Conservation (phyloP, 495 filamentous ascomycete species). For the Penicillium arizonense region DNA sequence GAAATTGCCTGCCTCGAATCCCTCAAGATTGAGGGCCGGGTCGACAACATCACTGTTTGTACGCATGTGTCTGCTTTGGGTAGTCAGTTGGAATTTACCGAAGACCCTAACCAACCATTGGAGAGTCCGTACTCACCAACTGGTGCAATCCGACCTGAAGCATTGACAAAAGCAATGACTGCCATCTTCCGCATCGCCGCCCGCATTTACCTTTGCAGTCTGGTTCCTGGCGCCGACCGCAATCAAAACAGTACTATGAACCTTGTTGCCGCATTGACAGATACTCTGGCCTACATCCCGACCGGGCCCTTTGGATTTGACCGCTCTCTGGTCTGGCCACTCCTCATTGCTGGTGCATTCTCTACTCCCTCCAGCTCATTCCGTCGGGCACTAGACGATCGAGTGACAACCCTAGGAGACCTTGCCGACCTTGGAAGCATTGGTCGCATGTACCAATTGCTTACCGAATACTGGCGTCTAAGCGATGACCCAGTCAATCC, state of each 20-base stretch:
- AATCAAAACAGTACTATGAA: slow-evolving; percentile 65
- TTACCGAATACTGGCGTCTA: slow-evolving; percentile 80
- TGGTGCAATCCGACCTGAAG: slow-evolving; percentile 75
- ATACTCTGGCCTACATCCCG: slow-evolving; percentile 74
- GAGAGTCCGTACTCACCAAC: slow-evolving; percentile 52
- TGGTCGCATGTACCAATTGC: slow-evolving; percentile 73
- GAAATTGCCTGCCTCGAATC: slow-evolving; percentile 95
- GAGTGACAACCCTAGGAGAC: slow-evolving; percentile 70
- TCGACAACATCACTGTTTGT: slow-evolving; percentile 79
- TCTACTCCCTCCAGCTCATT: slow-evolving; percentile 69
- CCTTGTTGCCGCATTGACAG: slow-evolving; percentile 71
- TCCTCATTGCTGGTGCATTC: slow-evolving; percentile 78
- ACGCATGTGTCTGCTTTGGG: slow-evolving; percentile 79
- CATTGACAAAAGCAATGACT: slow-evolving; percentile 82
- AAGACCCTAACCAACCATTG: slow-evolving; percentile 55
- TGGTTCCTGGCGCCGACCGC: slow-evolving; percentile 84
- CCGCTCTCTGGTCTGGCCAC: slow-evolving; percentile 88
- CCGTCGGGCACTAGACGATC: slow-evolving; percentile 70
- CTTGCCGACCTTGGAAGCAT: slow-evolving; percentile 79
- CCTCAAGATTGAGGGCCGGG: slow-evolving; percentile 73
- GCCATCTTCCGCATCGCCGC: slow-evolving; percentile 88
- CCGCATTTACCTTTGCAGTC: slow-evolving; percentile 89
- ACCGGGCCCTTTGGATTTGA: slow-evolving; percentile 80
- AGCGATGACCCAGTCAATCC: slow-evolving; percentile 51
- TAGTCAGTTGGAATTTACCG: slow-evolving; percentile 77